These are phyloP conservation scores for Yamadazyma endophytica DNA, from an alignment of 805 yeast species.

Conservation along the genomic window DNA sequence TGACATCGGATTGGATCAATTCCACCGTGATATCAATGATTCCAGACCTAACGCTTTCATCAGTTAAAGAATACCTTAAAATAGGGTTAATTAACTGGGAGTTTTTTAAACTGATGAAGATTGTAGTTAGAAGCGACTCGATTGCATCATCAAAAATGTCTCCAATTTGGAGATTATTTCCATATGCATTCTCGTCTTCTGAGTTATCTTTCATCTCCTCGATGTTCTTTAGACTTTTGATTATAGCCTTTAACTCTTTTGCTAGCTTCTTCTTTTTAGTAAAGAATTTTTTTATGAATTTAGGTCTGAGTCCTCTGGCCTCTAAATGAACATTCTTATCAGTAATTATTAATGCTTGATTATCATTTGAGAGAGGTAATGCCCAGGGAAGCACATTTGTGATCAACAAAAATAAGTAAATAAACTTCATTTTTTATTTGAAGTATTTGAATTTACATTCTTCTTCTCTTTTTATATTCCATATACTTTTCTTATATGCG, in stretches of 20 bases:
- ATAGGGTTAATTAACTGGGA: conserved; percentile 27
- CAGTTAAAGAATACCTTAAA: conserved; percentile 23
- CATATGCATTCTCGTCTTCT: conserved; percentile 3
- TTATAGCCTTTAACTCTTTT: conserved; percentile 8
- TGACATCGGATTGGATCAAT: conserved; percentile 23
- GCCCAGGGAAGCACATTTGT: no score
- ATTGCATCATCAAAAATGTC: conserved; percentile 12
- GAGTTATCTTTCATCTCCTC: conserved; percentile 6
- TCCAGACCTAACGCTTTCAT: conserved; percentile 22
- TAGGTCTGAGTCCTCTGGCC: conserved; percentile 2
- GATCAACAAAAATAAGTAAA: neutral
- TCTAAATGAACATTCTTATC: neutral
- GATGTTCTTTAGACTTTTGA: conserved; percentile 9
- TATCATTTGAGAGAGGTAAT: no score
- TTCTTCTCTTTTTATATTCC: neutral
- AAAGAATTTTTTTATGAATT: conserved; percentile 4
- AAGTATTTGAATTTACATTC: neutral
- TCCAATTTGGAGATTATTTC: no score
- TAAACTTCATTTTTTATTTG: neutral
- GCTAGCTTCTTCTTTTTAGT: conserved; percentile 5
- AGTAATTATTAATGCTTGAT: no score
- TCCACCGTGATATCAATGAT: conserved; percentile 20
- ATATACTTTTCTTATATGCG: neutral
- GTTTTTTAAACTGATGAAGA: conserved; percentile 22
- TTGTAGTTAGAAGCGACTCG: conserved; percentile 17